Evolutionary conservation across 2,329 filamentous ascomycete genomes (phyloP).

Genomic region (Pseudocercospora macadamiae): DNA sequence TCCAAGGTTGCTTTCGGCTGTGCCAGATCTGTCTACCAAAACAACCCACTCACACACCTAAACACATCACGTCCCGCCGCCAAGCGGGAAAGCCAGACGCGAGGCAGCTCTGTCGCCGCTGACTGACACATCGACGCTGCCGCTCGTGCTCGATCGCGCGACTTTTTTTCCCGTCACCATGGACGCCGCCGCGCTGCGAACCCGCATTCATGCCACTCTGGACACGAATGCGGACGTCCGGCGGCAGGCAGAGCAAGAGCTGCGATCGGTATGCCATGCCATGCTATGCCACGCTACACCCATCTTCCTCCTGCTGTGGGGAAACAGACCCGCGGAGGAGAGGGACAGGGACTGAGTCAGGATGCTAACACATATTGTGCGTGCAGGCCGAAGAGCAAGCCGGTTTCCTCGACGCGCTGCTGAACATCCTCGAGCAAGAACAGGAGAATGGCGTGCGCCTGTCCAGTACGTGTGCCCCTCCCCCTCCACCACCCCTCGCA

Average conservation of each 20-base stretch:
- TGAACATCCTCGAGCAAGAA: conserved; percentile 88
- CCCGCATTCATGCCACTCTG: conserved; percentile 76
- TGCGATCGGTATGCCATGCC: conserved; percentile 71
- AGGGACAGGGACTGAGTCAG: not conserved
- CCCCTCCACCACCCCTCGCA: conserved; percentile 23
- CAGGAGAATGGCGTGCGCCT: conserved; percentile 82
- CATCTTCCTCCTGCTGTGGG: not conserved
- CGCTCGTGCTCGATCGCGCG: not conserved
- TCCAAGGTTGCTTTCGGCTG: no score
- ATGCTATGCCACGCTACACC: not conserved
- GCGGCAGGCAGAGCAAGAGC: conserved; percentile 75
- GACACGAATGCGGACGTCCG: conserved; percentile 73
- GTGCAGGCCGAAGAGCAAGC: conserved; percentile 81
- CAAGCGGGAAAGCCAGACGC: not conserved
- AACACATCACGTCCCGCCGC: not conserved
- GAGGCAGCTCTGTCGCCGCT: not conserved
- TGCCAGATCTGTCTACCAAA: not conserved
- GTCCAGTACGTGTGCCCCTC: conserved; percentile 70
- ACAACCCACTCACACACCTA: not conserved
- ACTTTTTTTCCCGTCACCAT: conserved; percentile 48
- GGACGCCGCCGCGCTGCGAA: conserved; percentile 75
- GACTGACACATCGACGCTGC: conserved; percentile 1
- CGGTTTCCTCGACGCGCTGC: conserved; percentile 86
- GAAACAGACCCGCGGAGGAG: not conserved
- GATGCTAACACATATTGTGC: not conserved